phyloP scores from a whole-genome alignment of 1,139 yeast genomes.

The Diutina sp. region DNA sequence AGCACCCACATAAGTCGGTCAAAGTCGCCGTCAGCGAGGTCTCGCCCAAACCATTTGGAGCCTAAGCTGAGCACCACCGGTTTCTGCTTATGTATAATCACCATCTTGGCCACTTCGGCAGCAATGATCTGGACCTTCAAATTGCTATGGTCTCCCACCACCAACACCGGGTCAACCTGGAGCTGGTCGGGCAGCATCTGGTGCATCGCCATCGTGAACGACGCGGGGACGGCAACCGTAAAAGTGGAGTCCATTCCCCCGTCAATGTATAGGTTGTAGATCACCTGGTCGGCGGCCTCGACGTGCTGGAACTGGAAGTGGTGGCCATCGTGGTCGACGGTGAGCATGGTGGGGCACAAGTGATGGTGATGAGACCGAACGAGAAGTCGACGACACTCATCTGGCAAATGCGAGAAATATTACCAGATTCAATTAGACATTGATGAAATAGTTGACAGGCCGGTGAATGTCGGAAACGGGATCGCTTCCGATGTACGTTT shows the following conservation, averaged over 20 bases:
- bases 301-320: slow-evolving; percentile 6
- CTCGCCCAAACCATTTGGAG: slow-evolving; percentile 30
- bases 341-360: not conserved
- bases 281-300: slow-evolving; percentile 20
- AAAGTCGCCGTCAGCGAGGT: slow-evolving; percentile 21
- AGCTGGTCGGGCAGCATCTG: slow-evolving; percentile 8
- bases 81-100: slow-evolving; percentile 17
- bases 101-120: slow-evolving; percentile 29
- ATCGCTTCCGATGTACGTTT: too few species aligned
- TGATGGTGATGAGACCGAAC: not conserved
- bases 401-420: too few species aligned
- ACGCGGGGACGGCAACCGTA: slow-evolving; percentile 26
- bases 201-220: slow-evolving; percentile 11
- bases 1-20: slow-evolving; percentile 29
- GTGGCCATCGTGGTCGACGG: not conserved
- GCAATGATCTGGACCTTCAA: slow-evolving; percentile 29
- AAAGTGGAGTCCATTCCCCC: slow-evolving; percentile 31
- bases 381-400: not conserved
- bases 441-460: too few species aligned
- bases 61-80: slow-evolving; percentile 26
- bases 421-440: not conserved
- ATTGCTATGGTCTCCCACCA: slow-evolving; percentile 29
- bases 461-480: too few species aligned
- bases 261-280: slow-evolving; percentile 23
- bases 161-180: slow-evolving; percentile 25